Base-by-base conservation (phyloP, 2,329 filamentous ascomycete genomes). In the Cryphonectria radicalis region DNA sequence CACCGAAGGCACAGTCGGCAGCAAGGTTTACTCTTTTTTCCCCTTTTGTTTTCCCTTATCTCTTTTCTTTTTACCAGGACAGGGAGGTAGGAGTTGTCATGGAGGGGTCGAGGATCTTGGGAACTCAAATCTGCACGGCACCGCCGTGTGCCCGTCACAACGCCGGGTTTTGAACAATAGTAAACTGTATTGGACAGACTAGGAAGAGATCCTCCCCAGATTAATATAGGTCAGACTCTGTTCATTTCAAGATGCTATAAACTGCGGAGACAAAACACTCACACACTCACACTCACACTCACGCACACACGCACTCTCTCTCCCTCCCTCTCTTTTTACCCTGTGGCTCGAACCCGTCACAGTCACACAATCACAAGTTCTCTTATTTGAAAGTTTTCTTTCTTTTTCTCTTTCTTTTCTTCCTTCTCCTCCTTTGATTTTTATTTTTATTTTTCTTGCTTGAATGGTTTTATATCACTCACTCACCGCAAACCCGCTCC, bases 201-300 rank as follows among this genome's bases (percentile, higher is more conserved):
- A 32, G 64, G 32, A 8, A 53, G 11, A 37, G 28, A 62, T 66
- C 43, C 32, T 32, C n/a, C 28, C 28, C 22, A 7, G 28, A n/a
- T 53, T 66, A 53, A 66, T 55, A 22, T 66, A 53, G 43, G 32
- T n/a, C 28, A 66, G 35, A 66, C 43, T 43, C 11, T 32, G 22
- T 14, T 35, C 25, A 32, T 35, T 42, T 55, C 25, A 11, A 32
- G n/a, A 37, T 55, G 46, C 22, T 53, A 55, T 53, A 66, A 40
- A 37, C 46, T 37, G 64, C 17, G 43, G 43, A 19, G 43, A 43
- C 42, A 43, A 11, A 50, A 50, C 7, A n/a, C 14, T 7, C 19
- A 5, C 6, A 4, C 35, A 37, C 35, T 37, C n/a, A n/a, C n/a
- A n/a, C n/a, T n/a, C 8, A 50, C 19, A 50, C 17, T 2, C 19